Percentiles rank a stretch among this genome's conserved stretches.
phyloP scores from a whole-genome alignment of 176 grass and related monocot genomes.

The Lolium perenne region DNA sequence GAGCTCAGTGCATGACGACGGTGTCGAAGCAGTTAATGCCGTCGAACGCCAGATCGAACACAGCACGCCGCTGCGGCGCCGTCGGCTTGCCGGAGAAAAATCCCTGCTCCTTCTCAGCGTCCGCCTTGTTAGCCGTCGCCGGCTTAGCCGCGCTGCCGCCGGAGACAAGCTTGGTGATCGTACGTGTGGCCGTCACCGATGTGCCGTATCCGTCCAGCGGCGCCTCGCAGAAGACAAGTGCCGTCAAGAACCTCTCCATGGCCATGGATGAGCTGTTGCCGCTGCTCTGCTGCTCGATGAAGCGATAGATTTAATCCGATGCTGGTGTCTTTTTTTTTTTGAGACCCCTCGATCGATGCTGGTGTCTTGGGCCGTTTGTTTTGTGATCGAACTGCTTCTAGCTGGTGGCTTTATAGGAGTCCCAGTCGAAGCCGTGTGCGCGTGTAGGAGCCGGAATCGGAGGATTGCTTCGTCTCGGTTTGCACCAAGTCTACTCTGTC shows the following conservation, averaged over 20 bases:
- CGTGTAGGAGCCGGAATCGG: not conserved
- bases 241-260: slow-evolving; percentile 33
- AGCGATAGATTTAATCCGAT: too few species aligned
- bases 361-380: not conserved
- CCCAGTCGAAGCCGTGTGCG: not conserved
- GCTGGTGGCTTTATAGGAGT: not conserved
- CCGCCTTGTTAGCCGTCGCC: not conserved
- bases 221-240: slow-evolving; percentile 44
- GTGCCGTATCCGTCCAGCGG: slow-evolving; percentile 26
- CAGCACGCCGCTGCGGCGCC: not conserved
- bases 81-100: not conserved
- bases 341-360: not conserved
- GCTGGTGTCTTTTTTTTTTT: not conserved
- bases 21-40: slow-evolving; percentile 46
- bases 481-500: too few species aligned
- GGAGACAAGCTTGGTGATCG: not conserved
- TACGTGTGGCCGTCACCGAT: not conserved
- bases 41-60: not conserved
- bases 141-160: not conserved
- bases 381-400: not conserved
- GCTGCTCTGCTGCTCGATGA: not conserved
- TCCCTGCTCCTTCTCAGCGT: not conserved
- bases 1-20: not conserved
- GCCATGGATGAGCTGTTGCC: not conserved
- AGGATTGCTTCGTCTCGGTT: not conserved